Base-by-base conservation (phyloP, 495 filamentous ascomycete species). In the Durotheca rogersii region DNA sequence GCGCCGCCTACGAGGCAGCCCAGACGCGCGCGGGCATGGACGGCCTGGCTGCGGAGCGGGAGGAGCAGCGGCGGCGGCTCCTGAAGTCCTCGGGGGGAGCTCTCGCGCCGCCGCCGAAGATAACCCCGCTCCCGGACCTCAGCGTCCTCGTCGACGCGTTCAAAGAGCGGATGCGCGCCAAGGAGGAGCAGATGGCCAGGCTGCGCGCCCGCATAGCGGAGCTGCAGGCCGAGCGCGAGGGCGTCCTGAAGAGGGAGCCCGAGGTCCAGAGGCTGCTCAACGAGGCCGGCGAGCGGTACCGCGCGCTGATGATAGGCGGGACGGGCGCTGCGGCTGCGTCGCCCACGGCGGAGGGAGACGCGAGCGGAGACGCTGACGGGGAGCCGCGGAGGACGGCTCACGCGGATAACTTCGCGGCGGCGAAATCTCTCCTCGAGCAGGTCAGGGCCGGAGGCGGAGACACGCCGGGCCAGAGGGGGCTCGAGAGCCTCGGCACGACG, bases 1-100 rank as follows among this genome's bases (percentile, higher is more conserved):
- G 77, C 35, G 87, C 84, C 6, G 93, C 89, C 14, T 98, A 92
- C 69, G 92, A 96, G 68, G 85, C 83, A 2, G 84, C 88, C 14
- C 93, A 98, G 69, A 89, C 89, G 25, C 78, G 83, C 27, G 87
- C 87, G 7, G 90, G 86, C 2, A 87, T 86, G 80, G 87, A 85
- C 48, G 78, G 81, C n/a, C 65, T 84, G 41, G 58, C 62, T 7
- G 62, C 58, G 31, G 59, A 62, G 42, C 62, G 62, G 14, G 58
- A 47, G 52, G 69, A 74, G 63, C 50, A 72, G 61, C 20, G 64
- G 38, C 33, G 67, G 71, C 19, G 64, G 40, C 11, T 58, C 37
- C 23, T 55, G 45, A 53, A 23, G 48, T 62, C 23, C 52, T 43
- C 7, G 46, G 30, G 18, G 51, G 37, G 36, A 56, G 50, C 9